A percentile compares a stretch with the other conserved stretches of the same genome.
These are phyloP conservation scores for Apiospora marii DNA, from an alignment of 2,329 filamentous ascomycete genomes.

Conservation along the genomic window DNA sequence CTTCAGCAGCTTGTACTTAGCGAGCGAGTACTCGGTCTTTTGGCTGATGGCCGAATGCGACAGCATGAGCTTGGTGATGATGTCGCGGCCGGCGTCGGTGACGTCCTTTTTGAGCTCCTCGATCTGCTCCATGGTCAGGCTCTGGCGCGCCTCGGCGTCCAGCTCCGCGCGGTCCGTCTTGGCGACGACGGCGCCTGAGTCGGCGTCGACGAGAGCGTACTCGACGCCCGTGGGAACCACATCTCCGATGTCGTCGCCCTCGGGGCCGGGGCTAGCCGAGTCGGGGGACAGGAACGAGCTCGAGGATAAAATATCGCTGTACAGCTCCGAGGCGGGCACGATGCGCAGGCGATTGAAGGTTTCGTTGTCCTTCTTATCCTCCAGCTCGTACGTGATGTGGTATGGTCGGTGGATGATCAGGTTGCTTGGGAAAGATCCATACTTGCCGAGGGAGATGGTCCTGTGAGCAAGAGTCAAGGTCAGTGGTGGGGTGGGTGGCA, in stretches of 20 bases:
- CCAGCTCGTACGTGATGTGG: slow-evolving; percentile 88
- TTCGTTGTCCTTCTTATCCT: slow-evolving; percentile 72
- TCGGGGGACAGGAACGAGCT: slow-evolving; percentile 40
- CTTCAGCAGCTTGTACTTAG: slow-evolving; percentile 96
- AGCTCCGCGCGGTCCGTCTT: slow-evolving; percentile 67
- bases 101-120: slow-evolving; percentile 78
- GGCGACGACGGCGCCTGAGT: slow-evolving; percentile 57
- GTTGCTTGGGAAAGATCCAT: slow-evolving; percentile 89
- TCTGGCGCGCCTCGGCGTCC: slow-evolving; percentile 74
- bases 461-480: slow-evolving; percentile 53
- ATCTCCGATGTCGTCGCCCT: slow-evolving; percentile 54
- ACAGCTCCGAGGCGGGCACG: slow-evolving; percentile 81
- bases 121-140: slow-evolving; percentile 77
- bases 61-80: slow-evolving; percentile 91
- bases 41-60: slow-evolving; percentile 91
- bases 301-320: slow-evolving; percentile 75
- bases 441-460: slow-evolving; percentile 89
- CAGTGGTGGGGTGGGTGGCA: slow-evolving; percentile 28
- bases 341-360: slow-evolving; percentile 76
- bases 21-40: slow-evolving; percentile 91
- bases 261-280: slow-evolving; percentile 49
- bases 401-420: slow-evolving; percentile 90
- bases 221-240: slow-evolving; percentile 54
- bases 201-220: slow-evolving; percentile 54
- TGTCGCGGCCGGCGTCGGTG: slow-evolving; percentile 81